Conservation (phyloP, 2,329 filamentous ascomycete genomes). For the Phaeosphaeria sp. region DNA sequence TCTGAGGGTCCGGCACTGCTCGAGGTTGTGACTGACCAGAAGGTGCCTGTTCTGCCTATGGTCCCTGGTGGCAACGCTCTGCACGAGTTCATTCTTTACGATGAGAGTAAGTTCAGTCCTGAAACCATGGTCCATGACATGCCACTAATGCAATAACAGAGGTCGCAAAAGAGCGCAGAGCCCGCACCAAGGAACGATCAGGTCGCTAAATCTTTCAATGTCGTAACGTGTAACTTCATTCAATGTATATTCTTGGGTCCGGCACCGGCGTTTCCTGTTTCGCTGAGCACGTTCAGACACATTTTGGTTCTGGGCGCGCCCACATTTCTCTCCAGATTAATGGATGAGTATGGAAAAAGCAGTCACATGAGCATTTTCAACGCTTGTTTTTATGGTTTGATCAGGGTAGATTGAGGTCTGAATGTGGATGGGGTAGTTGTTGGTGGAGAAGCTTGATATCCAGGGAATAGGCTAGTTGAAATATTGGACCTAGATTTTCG, state of each 20-base stretch:
- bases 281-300: neutral
- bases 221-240: neutral
- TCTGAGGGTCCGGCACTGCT: constrained; percentile 90
- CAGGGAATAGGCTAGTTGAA: neutral
- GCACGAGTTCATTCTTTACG: constrained; percentile 92
- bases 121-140: neutral
- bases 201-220: constrained; percentile 24
- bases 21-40: constrained; percentile 87
- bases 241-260: constrained; percentile 6
- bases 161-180: constrained; percentile 34
- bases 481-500: neutral
- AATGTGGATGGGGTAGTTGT: neutral
- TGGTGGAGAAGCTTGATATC: neutral
- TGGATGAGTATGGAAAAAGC: neutral
- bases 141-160: constrained; percentile 21
- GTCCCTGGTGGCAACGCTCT: constrained; percentile 86
- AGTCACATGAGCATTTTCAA: neutral
- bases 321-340: neutral
- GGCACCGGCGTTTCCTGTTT: neutral
- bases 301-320: neutral
- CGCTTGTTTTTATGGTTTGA: neutral
- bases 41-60: constrained; percentile 97
- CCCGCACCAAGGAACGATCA: constrained; percentile 36
- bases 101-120: constrained; percentile 66
- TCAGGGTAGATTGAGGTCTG: neutral